Conservation (phyloP, 2,329 filamentous ascomycete genomes). For the Colletotrichum spinosum region DNA sequence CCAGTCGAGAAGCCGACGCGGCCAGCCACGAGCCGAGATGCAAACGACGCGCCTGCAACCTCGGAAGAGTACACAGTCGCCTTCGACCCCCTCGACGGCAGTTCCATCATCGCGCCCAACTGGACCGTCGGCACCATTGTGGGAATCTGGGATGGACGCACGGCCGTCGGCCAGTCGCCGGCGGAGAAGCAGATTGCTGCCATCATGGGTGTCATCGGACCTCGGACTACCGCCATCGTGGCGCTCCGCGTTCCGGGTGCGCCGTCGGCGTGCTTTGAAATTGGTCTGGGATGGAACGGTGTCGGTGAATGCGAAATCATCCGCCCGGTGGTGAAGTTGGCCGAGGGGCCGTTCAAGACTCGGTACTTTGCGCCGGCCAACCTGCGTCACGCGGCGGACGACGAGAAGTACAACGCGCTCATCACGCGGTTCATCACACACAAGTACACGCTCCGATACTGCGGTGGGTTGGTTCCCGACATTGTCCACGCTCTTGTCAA, state of each 20-base stretch:
- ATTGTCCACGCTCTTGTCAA: slow-evolving; percentile 70
- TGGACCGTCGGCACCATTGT: slow-evolving; percentile 71
- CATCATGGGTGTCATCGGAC: slow-evolving; percentile 65
- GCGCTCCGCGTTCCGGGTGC: slow-evolving; percentile 61
- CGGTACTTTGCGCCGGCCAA: slow-evolving; percentile 74
- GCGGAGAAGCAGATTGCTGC: slow-evolving; percentile 58
- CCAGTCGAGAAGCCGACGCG: slow-evolving; percentile 57
- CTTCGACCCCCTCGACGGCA: slow-evolving; percentile 74
- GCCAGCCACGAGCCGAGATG: neutral
- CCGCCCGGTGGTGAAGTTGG: slow-evolving; percentile 53
- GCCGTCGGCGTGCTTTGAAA: slow-evolving; percentile 60
- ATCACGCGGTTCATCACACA: slow-evolving; percentile 61
- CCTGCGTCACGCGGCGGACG: slow-evolving; percentile 66
- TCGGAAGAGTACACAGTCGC: slow-evolving; percentile 66
- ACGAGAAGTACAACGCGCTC: slow-evolving; percentile 60
- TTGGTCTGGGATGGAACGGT: slow-evolving; percentile 46
- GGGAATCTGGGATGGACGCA: slow-evolving; percentile 66
- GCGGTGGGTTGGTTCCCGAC: slow-evolving; percentile 71
- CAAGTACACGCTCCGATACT: slow-evolving; percentile 70
- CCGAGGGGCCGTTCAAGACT: slow-evolving; percentile 54
- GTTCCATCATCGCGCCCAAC: slow-evolving; percentile 69
- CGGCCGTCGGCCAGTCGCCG: slow-evolving; percentile 56
- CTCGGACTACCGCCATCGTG: slow-evolving; percentile 66
- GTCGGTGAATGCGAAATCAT: slow-evolving; percentile 55
- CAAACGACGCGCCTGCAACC: neutral